Evolutionary conservation across 83 land plant genomes (phyloP).

Genomic region (Diphasiastrum complanatum): DNA sequence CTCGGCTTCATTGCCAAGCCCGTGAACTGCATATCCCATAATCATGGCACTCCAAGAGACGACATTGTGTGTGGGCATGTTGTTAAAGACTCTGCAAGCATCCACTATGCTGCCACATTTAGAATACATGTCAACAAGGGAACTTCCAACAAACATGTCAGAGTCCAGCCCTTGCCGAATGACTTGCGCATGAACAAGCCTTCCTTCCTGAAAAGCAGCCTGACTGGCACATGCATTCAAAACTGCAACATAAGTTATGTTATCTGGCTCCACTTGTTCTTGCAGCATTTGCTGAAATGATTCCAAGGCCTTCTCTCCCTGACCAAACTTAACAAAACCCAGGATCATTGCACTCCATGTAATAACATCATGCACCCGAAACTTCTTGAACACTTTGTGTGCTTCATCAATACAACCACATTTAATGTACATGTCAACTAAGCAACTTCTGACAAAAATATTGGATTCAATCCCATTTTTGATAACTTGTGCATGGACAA

Average conservation of each 20-base stretch:
- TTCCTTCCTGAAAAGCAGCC: neutral
- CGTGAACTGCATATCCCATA: neutral
- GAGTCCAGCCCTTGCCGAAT: neutral
- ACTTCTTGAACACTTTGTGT: neutral
- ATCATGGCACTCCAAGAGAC: slow-evolving; percentile 6
- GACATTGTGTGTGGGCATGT: neutral
- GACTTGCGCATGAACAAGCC: neutral
- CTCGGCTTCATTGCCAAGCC: neutral
- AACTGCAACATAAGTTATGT: neutral
- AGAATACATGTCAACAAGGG: slow-evolving; percentile 1
- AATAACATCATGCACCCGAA: neutral
- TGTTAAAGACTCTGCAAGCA: neutral
- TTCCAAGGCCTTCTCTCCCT: too few relatives aligned
- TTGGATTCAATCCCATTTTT: neutral
- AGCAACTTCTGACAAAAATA: too few relatives aligned
- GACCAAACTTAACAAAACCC: neutral
- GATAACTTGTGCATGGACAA: neutral
- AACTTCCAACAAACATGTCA: neutral
- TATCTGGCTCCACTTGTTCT: neutral
- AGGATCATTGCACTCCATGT: neutral
- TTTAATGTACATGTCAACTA: too few relatives aligned
- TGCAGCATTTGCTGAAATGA: neutral
- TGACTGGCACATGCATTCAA: neutral
- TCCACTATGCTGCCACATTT: neutral
- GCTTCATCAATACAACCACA: neutral